Percentiles rank a stretch among this genome's conserved stretches.
Evolutionary conservation across 2,329 filamentous ascomycete genomes (phyloP).

Genomic region (Beauveria asiatica): DNA sequence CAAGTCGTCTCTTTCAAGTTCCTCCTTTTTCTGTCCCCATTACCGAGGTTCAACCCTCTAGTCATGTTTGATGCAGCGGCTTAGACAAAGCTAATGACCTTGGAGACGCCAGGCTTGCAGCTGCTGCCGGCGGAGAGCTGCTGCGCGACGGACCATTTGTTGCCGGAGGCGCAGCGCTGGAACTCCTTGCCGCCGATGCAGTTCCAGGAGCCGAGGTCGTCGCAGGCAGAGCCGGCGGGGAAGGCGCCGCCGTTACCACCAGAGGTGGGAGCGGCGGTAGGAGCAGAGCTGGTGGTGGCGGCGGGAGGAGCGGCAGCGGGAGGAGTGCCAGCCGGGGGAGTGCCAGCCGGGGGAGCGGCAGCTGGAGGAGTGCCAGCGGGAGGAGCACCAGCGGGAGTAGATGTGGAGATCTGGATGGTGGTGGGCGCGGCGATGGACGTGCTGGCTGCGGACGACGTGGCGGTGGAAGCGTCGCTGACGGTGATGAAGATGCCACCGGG

Average conservation of each 20-base stretch:
- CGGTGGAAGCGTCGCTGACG: slow-evolving; percentile 12
- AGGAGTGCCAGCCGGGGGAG: slow-evolving; percentile 12
- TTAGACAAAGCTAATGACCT: slow-evolving; percentile 17
- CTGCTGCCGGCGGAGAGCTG: slow-evolving; percentile 45
- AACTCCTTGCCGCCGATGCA: slow-evolving; percentile 48
- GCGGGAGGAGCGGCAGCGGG: slow-evolving; percentile 13
- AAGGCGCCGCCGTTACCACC: slow-evolving; percentile 16
- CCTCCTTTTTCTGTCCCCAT: neutral
- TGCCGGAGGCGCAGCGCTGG: slow-evolving; percentile 54
- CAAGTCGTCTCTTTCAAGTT: neutral
- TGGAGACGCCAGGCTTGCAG: slow-evolving; percentile 30
- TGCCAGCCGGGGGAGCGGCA: slow-evolving; percentile 12
- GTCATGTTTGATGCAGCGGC: neutral
- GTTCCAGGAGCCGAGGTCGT: slow-evolving; percentile 48
- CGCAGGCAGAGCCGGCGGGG: slow-evolving; percentile 36
- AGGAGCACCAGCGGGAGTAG: slow-evolving; percentile 15
- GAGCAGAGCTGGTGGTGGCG: slow-evolving; percentile 14
- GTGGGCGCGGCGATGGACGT: neutral
- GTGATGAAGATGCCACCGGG: slow-evolving; percentile 38
- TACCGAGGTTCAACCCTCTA: neutral
- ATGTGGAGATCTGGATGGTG: slow-evolving; percentile 1
- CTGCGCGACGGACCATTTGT: slow-evolving; percentile 39
- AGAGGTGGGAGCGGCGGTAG: slow-evolving; percentile 8
- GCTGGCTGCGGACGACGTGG: neutral
- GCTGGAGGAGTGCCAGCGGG: slow-evolving; percentile 3